Evolutionary conservation across 2,329 filamentous ascomycete genomes (phyloP), one percentile per base, ranked within the genome.

Genomic region (Colletotrichum gloeosporioides): DNA sequence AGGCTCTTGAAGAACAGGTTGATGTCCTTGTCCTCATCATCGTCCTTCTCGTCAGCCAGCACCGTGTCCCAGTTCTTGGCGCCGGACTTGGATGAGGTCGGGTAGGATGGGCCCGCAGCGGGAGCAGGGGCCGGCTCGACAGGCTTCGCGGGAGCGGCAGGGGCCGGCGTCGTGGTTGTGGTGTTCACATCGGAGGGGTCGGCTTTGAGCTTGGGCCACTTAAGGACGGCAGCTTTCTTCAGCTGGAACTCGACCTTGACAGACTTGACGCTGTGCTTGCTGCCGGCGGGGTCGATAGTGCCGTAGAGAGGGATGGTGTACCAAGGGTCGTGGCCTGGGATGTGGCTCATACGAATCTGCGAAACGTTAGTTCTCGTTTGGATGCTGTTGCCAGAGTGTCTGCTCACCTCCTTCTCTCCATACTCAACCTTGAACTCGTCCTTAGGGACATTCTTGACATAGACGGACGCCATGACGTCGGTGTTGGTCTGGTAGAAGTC

Each of bases 21-120:
- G 10, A 96, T 92, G 32, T 94, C 91, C 2, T 89, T 90, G 77
- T 90, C 89, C 1, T 91, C 89, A 0, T 90, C 89, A 0, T 90
- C 89, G 12, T 92, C 92, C 1, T 63, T 63, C 59, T 92, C 89
- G 2, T 90, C 89, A 0, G 88, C 87, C 1, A 82, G 84, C 0
- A 81, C 92, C 77, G 93, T 95, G 83, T 99, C 97, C 97, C 97
- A 99, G 85, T 99, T 91, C 86, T 98, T 98, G 4, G 95, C 92
- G 0, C 96, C 96, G 2, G 87, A 89, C 77, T 93, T 93, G 15
- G 96, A 97, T 1, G 96, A 98, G 0, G 96, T 96, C 1, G 97
- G 96, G 82, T 99, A 98, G 0, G 89, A 85, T 0, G 94, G 94
- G 18, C 69, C 83, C 16, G 34, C 74, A 70, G 73, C 32, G 57